Evolutionary conservation across 2,329 filamentous ascomycete genomes (phyloP).

Genomic region (Aspergillus aculeatus): DNA sequence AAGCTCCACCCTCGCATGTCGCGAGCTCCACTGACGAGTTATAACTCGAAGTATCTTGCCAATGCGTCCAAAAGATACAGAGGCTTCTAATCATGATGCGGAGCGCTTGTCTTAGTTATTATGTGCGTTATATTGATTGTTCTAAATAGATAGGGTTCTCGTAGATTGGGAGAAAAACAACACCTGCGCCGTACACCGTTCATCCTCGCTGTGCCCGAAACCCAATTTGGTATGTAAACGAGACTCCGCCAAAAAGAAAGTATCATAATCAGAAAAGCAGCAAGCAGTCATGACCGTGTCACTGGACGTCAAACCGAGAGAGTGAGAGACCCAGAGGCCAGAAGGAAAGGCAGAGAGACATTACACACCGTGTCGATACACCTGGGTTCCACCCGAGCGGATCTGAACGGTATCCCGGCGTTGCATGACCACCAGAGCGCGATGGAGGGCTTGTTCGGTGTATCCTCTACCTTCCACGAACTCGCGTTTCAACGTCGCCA

Average conservation of each 20-base stretch:
- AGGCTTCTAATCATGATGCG: neutral
- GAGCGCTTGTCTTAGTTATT: neutral
- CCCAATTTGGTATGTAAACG: slow-evolving; percentile 13
- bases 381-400: slow-evolving; percentile 49
- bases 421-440: slow-evolving; percentile 82
- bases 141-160: neutral
- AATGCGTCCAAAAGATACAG: too few relatives aligned
- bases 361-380: slow-evolving; percentile 49
- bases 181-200: slow-evolving; percentile 21
- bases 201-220: slow-evolving; percentile 19
- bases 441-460: slow-evolving; percentile 78
- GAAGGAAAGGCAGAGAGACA: slow-evolving; percentile 5
- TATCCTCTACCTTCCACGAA: slow-evolving; percentile 92
- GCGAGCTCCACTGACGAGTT: neutral
- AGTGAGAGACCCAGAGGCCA: neutral
- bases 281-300: slow-evolving; percentile 8
- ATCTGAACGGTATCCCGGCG: slow-evolving; percentile 70
- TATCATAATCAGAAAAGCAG: neutral
- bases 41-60: neutral
- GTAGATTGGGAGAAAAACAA: neutral
- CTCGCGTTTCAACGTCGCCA: slow-evolving; percentile 81
- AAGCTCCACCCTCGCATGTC: neutral
- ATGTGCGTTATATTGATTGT: slow-evolving; percentile 7
- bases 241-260: slow-evolving; percentile 11
- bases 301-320: slow-evolving; percentile 9